Evolutionary conservation across 2,329 filamentous ascomycete species (phyloP).

Genomic region (Eurotiales sp.): DNA sequence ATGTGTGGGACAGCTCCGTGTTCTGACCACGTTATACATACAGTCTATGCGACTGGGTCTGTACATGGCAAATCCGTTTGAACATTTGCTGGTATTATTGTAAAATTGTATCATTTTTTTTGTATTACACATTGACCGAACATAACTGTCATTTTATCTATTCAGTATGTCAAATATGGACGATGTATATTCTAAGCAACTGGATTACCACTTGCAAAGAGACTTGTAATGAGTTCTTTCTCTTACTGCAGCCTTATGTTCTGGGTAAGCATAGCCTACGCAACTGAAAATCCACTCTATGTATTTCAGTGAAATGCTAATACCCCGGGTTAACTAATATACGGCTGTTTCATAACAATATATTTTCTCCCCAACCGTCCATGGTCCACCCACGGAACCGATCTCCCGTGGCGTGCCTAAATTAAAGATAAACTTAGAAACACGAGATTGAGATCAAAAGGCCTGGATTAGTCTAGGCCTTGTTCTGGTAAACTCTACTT

Average conservation of each 20-base stretch:
- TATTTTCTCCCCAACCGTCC: background rate
- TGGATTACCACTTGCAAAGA: background rate
- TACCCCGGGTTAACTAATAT: too few species aligned
- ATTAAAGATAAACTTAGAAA: background rate
- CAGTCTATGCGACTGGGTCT: background rate
- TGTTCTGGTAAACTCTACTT: background rate
- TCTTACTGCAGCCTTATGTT: too few species aligned
- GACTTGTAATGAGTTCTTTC: background rate
- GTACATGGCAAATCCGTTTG: background rate
- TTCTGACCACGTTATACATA: slow-evolving; percentile 3
- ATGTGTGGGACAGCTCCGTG: slow-evolving; percentile 28
- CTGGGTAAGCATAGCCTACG: too few species aligned
- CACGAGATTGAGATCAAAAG: background rate
- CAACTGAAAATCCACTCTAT: too few species aligned
- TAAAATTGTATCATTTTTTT: background rate
- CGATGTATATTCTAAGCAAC: background rate
- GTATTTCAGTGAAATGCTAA: too few species aligned
- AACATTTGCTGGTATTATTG: background rate
- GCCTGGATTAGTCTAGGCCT: slow-evolving; percentile 5
- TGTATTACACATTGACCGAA: background rate
- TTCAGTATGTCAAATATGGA: background rate
- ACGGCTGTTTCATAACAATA: too few species aligned
- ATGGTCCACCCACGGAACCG: background rate
- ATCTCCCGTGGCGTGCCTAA: too few species aligned
- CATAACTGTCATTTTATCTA: background rate